These are phyloP conservation scores for Paramyrothecium sp. DNA, from an alignment of 2,329 filamentous ascomycete species.

Conservation along the genomic window DNA sequence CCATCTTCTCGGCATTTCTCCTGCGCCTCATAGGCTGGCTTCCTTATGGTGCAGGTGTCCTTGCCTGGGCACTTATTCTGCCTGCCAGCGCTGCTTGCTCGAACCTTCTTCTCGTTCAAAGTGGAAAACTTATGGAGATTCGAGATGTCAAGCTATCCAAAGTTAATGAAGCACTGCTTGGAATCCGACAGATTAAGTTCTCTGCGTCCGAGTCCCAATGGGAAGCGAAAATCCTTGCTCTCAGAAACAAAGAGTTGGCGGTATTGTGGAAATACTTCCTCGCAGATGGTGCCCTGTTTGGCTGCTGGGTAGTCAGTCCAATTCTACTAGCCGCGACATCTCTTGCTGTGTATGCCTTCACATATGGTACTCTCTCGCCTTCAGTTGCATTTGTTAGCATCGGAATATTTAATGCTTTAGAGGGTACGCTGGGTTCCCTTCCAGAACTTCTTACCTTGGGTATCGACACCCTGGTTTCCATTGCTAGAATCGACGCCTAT, in stretches of 20 bases:
- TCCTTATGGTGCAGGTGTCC: slow-evolving; percentile 63
- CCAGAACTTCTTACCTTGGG: slow-evolving; percentile 71
- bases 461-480: slow-evolving; percentile 71
- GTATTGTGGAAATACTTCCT: slow-evolving; percentile 67
- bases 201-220: slow-evolving; percentile 73
- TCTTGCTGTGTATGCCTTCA: slow-evolving; percentile 64
- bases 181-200: slow-evolving; percentile 84
- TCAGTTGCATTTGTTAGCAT: slow-evolving; percentile 79
- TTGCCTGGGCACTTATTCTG: slow-evolving; percentile 61
- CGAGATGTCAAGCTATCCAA: slow-evolving; percentile 74
- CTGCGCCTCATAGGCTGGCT: slow-evolving; percentile 71
- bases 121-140: slow-evolving; percentile 71
- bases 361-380: slow-evolving; percentile 63
- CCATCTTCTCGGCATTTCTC: slow-evolving; percentile 66
- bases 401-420: slow-evolving; percentile 69
- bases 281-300: slow-evolving; percentile 60
- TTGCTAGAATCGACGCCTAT: slow-evolving; percentile 70
- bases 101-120: slow-evolving; percentile 61
- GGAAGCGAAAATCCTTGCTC: slow-evolving; percentile 66
- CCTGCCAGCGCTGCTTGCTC: slow-evolving; percentile 69
- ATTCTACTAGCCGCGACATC: slow-evolving; percentile 72
- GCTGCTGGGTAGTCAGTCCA: slow-evolving; percentile 72
- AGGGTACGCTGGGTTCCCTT: slow-evolving; percentile 68
- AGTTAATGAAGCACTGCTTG: slow-evolving; percentile 73
- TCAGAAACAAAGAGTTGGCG: slow-evolving; percentile 63